A percentile compares a stretch with the other conserved stretches of the same genome.
Evolutionary conservation across 305 asterid genomes (phyloP).

Genomic region (Solanum hybrid): DNA sequence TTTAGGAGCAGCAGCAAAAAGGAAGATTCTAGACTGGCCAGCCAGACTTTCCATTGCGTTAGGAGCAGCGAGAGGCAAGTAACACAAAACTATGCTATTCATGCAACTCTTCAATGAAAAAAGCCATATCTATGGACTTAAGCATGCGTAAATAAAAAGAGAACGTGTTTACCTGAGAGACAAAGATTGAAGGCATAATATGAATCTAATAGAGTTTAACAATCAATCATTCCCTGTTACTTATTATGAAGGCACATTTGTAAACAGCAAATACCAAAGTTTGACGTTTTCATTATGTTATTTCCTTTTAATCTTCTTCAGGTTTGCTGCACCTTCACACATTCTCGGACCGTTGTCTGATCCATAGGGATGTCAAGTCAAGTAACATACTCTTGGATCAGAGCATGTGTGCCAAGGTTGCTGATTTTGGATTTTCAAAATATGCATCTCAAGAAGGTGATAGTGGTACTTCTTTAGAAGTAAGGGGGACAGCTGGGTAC

Average conservation of each 20-base stretch:
- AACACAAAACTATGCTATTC: conserved; percentile 9
- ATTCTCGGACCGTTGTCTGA: conserved; percentile 65
- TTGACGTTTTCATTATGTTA: neutral
- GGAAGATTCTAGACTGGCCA: conserved; percentile 80
- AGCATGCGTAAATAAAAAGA: neutral
- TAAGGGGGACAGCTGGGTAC: conserved; percentile 90
- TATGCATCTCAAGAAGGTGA: conserved; percentile 94
- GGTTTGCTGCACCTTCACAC: conserved; percentile 81
- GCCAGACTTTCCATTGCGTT: conserved; percentile 76
- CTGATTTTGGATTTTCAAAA: conserved; percentile 88
- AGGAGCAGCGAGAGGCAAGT: conserved; percentile 94
- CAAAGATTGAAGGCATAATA: neutral
- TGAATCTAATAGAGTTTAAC: neutral
- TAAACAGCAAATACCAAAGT: neutral
- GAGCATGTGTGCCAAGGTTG: conserved; percentile 88
- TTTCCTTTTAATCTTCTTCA: conserved; percentile 12
- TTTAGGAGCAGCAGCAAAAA: conserved; percentile 77
- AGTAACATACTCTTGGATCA: conserved; percentile 87
- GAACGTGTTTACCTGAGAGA: neutral
- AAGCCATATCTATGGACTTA: neutral
- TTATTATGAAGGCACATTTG: neutral
- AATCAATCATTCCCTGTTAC: neutral
- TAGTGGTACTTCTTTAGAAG: conserved; percentile 77
- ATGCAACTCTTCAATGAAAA: conserved; percentile 3
- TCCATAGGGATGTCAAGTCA: conserved; percentile 90